Conservation (phyloP, 805 yeast species). For the Sugiyamaella americana region DNA sequence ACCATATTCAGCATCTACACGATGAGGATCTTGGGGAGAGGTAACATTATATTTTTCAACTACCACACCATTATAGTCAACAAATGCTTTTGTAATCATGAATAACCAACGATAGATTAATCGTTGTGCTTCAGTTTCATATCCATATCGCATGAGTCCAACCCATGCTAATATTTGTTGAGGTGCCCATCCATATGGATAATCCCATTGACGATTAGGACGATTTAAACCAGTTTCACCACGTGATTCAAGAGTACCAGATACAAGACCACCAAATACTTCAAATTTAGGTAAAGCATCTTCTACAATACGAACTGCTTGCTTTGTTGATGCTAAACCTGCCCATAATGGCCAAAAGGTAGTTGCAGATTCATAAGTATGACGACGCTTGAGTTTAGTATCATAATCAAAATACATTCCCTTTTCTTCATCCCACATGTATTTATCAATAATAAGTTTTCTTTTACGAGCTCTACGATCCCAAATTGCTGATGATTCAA, state of each 20-base stretch:
- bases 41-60: slow-evolving; percentile 94
- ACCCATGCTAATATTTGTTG: slow-evolving; percentile 94
- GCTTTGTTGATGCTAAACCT: slow-evolving; percentile 56
- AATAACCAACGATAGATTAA: slow-evolving; percentile 83
- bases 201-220: slow-evolving; percentile 97
- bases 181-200: slow-evolving; percentile 98
- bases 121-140: slow-evolving; percentile 55
- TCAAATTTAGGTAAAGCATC: slow-evolving; percentile 66
- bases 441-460: slow-evolving; percentile 50
- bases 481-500: slow-evolving; percentile 57
- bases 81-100: slow-evolving; percentile 83
- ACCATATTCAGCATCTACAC: slow-evolving; percentile 93
- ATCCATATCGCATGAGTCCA: slow-evolving; percentile 73
- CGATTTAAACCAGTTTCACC: slow-evolving; percentile 62
- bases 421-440: slow-evolving; percentile 76
- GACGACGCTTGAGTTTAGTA: slow-evolving; percentile 47
- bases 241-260: slow-evolving; percentile 71
- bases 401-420: slow-evolving; percentile 84
- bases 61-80: slow-evolving; percentile 87
- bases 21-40: slow-evolving; percentile 74
- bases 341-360: slow-evolving; percentile 93
- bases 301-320: slow-evolving; percentile 57
- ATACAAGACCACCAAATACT: slow-evolving; percentile 80
- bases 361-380: slow-evolving; percentile 77
- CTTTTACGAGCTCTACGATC: slow-evolving; percentile 48